Percentiles rank a stretch among this genome's conserved stretches.
These are phyloP conservation scores for Globisporangium paddicum DNA, from an alignment of 352 stramenopile species.

Conservation along the genomic window DNA sequence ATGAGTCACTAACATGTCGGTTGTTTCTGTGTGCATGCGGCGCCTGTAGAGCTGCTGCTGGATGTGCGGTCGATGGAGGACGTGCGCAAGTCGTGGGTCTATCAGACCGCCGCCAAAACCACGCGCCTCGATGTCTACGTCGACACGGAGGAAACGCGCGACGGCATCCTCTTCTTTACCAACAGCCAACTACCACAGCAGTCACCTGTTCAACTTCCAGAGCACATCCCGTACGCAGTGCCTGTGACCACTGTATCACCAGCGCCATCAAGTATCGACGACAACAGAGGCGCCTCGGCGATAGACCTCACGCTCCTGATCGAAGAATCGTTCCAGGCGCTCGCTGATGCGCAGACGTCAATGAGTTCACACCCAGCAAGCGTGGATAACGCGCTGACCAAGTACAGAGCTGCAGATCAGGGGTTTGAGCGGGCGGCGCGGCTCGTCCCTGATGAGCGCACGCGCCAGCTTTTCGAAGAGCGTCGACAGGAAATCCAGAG, in stretches of 20 bases:
- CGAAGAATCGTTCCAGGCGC: conserved; percentile 33
- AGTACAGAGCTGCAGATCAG: conserved; percentile 30
- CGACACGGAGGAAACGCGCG: conserved; percentile 20
- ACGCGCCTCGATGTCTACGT: conserved; percentile 36
- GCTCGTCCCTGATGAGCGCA: conserved; percentile 35
- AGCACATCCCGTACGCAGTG: conserved; percentile 2
- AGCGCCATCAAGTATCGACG: neutral
- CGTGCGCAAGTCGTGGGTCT: conserved; percentile 28
- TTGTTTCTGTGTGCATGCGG: neutral
- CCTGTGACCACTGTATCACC: neutral
- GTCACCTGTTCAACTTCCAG: neutral
- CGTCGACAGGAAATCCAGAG: conserved; percentile 29
- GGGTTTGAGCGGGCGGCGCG: conserved; percentile 28
- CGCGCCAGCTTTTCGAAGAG: conserved; percentile 24
- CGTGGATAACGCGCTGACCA: conserved; percentile 12
- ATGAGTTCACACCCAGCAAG: neutral
- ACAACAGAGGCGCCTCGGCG: neutral
- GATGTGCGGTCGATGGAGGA: conserved; percentile 40
- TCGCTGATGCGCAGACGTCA: conserved; percentile 27
- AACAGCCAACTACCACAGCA: neutral
- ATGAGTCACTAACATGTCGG: neutral
- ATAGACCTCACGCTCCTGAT: conserved; percentile 19
- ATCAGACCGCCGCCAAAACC: conserved; percentile 37
- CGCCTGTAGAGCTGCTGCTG: conserved; percentile 20
- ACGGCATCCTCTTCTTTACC: conserved; percentile 19